Base-by-base conservation (phyloP, 2,329 filamentous ascomycete genomes). In the Fusarium longipes region DNA sequence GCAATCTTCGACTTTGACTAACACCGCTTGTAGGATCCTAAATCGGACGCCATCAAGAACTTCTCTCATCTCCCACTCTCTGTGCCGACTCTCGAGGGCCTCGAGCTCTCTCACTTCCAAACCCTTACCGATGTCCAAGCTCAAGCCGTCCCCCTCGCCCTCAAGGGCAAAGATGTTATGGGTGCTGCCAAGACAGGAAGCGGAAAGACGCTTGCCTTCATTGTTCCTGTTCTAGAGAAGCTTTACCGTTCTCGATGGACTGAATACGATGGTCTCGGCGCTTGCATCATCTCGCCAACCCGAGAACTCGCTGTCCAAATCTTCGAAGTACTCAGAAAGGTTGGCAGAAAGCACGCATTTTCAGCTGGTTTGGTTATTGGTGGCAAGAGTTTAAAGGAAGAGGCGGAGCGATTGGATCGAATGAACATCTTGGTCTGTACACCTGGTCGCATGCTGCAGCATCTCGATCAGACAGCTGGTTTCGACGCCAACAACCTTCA, bases 361-460 rank as follows among this genome's bases (percentile, higher is more conserved):
- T 97, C 95, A 1, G 96, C 96, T 1, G 96, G 96, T 0, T 80
- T 98, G 72, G 88, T 99, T 11, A 98, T 98, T 72, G 96, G 96
- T 38, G 96, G 96, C 38, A 97, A 97, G 84, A 94, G 87, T 76
- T 76, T 97, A 73, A 90, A 92, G 75, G 94, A 97, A 73, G 88
- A 99, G 80, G 89, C 92, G 24, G 92, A 96, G 71, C 87, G 94
- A 32, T 77, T 99, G 62, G 87, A 88, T 5, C 88, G 93, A 67
- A 98, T 99, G 95, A 99, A 98, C 76, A 98, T 99, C 45, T 81
- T 99, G 25, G 93, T 99, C 11, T 97, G 94, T 74, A 99, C 96
- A 2, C 96, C 96, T 0, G 96, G 96, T 3, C 88, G 96, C 33
- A 97, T 99, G 86, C 81, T 98, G 71, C 96, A 99, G 79, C 96